Conservation (phyloP, 2,329 filamentous ascomycete genomes). For the Stachybotrys chlorohalonatus region DNA sequence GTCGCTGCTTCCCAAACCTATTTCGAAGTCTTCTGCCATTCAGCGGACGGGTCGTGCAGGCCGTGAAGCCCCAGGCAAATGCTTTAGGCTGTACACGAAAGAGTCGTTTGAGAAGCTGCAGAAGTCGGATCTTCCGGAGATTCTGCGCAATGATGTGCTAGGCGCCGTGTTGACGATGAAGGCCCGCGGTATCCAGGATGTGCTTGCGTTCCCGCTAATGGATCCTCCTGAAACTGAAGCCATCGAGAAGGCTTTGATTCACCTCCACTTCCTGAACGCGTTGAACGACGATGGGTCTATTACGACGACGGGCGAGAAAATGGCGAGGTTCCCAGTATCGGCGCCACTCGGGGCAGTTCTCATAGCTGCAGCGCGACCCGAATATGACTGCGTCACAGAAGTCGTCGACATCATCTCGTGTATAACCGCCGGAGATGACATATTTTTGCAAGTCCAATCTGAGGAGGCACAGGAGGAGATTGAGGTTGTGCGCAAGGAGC, state of each 20-base stretch:
- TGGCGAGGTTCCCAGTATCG: constrained; percentile 76
- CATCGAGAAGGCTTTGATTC: constrained; percentile 72
- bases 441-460: constrained; percentile 50
- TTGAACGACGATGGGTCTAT: constrained; percentile 64
- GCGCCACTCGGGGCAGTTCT: constrained; percentile 75
- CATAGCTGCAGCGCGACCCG: constrained; percentile 63
- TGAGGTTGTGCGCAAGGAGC: constrained; percentile 44
- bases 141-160: constrained; percentile 79
- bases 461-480: constrained; percentile 47
- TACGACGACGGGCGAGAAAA: constrained; percentile 62
- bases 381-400: constrained; percentile 66
- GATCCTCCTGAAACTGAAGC: constrained; percentile 70
- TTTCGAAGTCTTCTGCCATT: constrained; percentile 87
- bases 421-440: constrained; percentile 53
- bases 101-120: constrained; percentile 61
- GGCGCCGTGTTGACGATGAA: constrained; percentile 89
- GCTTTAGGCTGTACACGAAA: constrained; percentile 82
- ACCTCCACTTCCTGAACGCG: constrained; percentile 71
- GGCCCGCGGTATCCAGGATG: constrained; percentile 74
- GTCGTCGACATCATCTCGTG: constrained; percentile 74
- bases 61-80: constrained; percentile 84
- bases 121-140: constrained; percentile 75
- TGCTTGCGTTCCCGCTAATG: constrained; percentile 76
- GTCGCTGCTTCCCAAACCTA: constrained; percentile 79
- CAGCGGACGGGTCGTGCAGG: constrained; percentile 89